Evolutionary conservation across 495 filamentous ascomycete genomes (phyloP), one percentile per base, ranked within the genome.

Genomic region (Immersiella caudata): DNA sequence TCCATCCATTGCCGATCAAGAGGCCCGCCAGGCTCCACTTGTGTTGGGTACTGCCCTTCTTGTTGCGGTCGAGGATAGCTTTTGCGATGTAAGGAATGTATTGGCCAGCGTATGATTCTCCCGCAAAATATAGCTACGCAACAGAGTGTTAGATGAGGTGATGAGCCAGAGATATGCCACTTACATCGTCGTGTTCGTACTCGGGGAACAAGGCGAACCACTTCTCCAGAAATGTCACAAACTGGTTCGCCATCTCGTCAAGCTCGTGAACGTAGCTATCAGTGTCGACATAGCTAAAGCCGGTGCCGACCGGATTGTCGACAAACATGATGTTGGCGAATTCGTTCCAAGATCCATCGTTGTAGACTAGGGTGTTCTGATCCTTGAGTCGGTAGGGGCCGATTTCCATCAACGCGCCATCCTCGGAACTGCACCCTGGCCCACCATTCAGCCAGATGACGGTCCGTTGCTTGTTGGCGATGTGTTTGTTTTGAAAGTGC

Each of bases 371-470:
- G 0, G 84, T 90, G 60, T 93, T 84, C 29, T 81, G 74, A 66
- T 96, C 88, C 71, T 91, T 90, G 49, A 99, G 75, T 64, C 95
- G 84, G 74, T 97, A 99, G 0, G 95, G 95, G 0, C 95, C 95
- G 68, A 99, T 88, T 75, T 99, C 95, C 95, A 99, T 98, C 81
- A 99, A 75, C 25, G 94, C 93, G 60, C 95, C 95, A 73, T 99
- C 95, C 87, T 96, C 93, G 16, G 93, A 97, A 76, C 93, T 97
- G 77, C 95, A 99, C 12, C 95, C 95, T 0, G 95, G 95, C 0
- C 95, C 95, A 36, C 95, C 95, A 76, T 99, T 99, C 51, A 99
- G 80, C 95, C 95, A 99, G 73, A 99, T 90, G 5, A 99, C 91
- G 0, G 95, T 97, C 27, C 94, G 88, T 75, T 96, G 92, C 68